Percentiles rank a stretch among this genome's conserved stretches.
These are phyloP conservation scores for Thoreauomyces humboldtii DNA, from an alignment of 192 early-diverging fungal genomes.

Conservation along the genomic window DNA sequence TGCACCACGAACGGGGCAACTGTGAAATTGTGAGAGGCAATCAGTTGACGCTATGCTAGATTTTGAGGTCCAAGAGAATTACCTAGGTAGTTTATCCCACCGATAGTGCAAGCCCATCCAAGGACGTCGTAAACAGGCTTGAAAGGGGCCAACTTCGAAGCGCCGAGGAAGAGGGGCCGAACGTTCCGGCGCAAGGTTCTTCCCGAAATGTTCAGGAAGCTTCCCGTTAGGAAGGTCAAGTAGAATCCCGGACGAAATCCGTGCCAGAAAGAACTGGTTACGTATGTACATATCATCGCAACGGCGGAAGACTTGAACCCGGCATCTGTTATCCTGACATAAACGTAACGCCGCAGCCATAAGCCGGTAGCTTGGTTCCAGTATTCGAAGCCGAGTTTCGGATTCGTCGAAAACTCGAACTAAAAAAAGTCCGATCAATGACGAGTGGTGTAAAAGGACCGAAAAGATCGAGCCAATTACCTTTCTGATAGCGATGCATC, in stretches of 20 bases:
- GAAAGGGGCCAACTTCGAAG: constrained; percentile 26
- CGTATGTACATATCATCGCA: constrained; percentile 76
- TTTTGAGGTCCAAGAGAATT: too few species aligned
- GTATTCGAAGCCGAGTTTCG: constrained; percentile 70
- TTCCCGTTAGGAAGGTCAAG: constrained; percentile 61
- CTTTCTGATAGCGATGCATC: constrained; percentile 71
- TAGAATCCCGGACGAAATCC: constrained; percentile 78
- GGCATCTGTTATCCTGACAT: constrained; percentile 58
- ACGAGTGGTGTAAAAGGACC: too few species aligned
- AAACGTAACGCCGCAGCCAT: constrained; percentile 88
- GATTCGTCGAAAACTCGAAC: constrained; percentile 75
- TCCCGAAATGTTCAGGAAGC: constrained; percentile 55
- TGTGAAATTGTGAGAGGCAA: too few species aligned
- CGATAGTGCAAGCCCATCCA: constrained; percentile 67
- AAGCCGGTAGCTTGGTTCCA: constrained; percentile 91
- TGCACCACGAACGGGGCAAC: constrained; percentile 71
- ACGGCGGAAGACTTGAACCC: constrained; percentile 53
- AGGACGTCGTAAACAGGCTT: constrained; percentile 68
- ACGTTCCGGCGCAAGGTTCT: constrained; percentile 60
- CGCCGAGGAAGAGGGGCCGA: constrained; percentile 56
- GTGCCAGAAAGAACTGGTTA: constrained; percentile 91
- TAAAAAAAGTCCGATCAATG: too few species aligned
- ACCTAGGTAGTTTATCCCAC: constrained; percentile 67
- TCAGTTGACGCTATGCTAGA: too few species aligned
- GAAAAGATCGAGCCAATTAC: too few species aligned